These are phyloP conservation scores for Trifolium fragiferum DNA, from an alignment of 306 rosid species.

Conservation along the genomic window DNA sequence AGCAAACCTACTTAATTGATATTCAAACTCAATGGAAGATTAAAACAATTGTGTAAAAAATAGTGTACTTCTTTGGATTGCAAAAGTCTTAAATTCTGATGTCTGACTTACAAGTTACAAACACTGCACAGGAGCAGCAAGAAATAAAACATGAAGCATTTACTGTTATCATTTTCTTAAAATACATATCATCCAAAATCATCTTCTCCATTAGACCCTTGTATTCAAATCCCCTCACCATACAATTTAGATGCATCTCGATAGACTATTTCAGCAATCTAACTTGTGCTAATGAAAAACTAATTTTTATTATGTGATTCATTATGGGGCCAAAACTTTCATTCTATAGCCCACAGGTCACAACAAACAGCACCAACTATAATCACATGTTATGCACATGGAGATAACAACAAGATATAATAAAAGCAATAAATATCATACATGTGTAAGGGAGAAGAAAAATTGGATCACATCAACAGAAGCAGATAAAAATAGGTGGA, in stretches of 20 bases:
- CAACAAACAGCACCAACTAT: neutral
- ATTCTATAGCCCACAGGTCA: neutral
- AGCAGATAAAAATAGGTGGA: neutral
- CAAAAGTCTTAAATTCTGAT: too few relatives aligned
- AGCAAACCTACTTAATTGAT: too few relatives aligned
- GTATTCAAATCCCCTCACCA: too few relatives aligned
- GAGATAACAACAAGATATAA: neutral
- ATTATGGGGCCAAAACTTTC: neutral
- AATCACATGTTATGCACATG: neutral
- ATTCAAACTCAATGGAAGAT: too few relatives aligned
- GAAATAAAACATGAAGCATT: too few relatives aligned
- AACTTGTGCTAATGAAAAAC: neutral
- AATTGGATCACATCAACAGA: neutral
- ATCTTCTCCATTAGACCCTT: neutral
- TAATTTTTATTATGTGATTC: neutral
- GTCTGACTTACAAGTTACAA: too few relatives aligned
- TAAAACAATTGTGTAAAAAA: too few relatives aligned
- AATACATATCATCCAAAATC: too few relatives aligned
- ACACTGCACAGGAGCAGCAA: too few relatives aligned
- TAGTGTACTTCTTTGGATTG: too few relatives aligned
- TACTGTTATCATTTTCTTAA: too few relatives aligned
- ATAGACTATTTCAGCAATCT: neutral
- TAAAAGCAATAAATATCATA: neutral
- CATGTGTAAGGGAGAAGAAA: neutral
- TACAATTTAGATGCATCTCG: too few relatives aligned